Percentiles rank a stretch among this genome's conserved stretches.
These are phyloP conservation scores for Fusarium sp. DNA, from an alignment of 2,329 filamentous ascomycete genomes.

Conservation along the genomic window DNA sequence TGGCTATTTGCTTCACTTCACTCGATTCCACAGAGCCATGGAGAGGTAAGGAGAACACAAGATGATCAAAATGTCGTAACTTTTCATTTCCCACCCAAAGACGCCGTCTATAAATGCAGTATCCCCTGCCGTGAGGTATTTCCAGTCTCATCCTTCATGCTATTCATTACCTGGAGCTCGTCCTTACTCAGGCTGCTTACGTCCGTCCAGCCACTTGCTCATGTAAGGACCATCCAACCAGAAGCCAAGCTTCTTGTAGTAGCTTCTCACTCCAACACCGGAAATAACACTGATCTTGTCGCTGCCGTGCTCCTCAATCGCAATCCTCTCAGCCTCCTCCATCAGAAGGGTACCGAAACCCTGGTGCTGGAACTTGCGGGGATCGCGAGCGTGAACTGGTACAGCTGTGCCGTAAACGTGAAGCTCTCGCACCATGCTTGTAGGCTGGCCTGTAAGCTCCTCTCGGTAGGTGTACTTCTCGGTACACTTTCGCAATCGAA, in stretches of 20 bases:
- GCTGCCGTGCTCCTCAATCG: conserved; percentile 92
- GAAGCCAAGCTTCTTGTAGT: conserved; percentile 94
- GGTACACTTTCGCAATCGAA: conserved; percentile 90
- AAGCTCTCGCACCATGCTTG: conserved; percentile 90
- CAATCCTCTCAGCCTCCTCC: conserved; percentile 97
- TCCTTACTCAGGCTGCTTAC: conserved; percentile 34
- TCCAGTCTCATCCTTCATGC: conserved; percentile 12
- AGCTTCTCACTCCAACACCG: conserved; percentile 95
- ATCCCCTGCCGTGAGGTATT: conserved; percentile 30
- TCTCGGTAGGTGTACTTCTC: conserved; percentile 91
- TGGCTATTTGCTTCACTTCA: too few relatives aligned
- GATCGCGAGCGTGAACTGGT: conserved; percentile 94
- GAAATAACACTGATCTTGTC: conserved; percentile 96
- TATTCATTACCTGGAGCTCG: conserved; percentile 9
- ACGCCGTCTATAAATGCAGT: conserved; percentile 39
- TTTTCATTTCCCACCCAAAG: conserved; percentile 25
- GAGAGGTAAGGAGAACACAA: neutral
- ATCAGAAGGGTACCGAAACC: conserved; percentile 96
- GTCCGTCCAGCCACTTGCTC: conserved; percentile 71
- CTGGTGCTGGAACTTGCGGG: conserved; percentile 97
- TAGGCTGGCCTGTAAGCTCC: conserved; percentile 86
- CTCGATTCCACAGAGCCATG: accelerated
- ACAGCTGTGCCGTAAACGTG: conserved; percentile 98
- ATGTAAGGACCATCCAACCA: conserved; percentile 92
- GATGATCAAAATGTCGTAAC: neutral